Percentiles rank a stretch among this genome's conserved stretches.
These are phyloP conservation scores for Truncatella angustata DNA, from an alignment of 2,329 filamentous ascomycete genomes.

Conservation along the genomic window DNA sequence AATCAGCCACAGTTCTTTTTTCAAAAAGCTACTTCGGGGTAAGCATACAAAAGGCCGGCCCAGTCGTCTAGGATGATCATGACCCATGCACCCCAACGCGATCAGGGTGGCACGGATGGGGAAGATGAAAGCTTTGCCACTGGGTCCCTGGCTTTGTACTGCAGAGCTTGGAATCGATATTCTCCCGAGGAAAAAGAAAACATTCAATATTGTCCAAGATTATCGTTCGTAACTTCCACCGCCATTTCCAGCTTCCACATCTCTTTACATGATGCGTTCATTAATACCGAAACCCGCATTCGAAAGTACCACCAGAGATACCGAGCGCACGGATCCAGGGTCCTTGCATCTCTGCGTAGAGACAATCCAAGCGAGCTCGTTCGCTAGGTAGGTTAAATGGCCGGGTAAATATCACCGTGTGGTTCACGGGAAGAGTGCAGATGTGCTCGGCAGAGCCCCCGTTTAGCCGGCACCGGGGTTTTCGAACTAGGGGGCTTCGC, in stretches of 20 bases:
- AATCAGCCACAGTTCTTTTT: no score
- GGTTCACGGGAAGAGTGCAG: not conserved
- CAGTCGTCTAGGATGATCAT: not conserved
- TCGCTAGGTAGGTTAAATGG: not conserved
- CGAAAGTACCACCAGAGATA: not conserved
- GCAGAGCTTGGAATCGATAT: no score
- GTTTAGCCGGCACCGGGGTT: conserved; percentile 5
- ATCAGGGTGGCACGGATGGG: conserved; percentile 9
- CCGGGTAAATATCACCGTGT: not conserved
- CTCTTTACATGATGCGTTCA: not conserved
- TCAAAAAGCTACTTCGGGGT: no score
- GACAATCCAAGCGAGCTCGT: not conserved
- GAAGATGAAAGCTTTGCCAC: no score
- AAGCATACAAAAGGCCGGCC: no score
- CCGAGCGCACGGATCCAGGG: conserved; percentile 5
- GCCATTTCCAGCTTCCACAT: not conserved
- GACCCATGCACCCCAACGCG: conserved; percentile 1
- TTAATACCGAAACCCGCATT: not conserved
- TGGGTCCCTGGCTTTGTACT: no score
- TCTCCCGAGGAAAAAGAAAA: no score
- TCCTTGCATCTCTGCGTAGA: not conserved
- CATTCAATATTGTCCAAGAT: not conserved
- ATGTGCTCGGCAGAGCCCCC: not conserved
- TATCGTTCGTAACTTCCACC: not conserved
- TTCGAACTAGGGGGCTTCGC: not conserved